These are phyloP conservation scores for Zancudomyces culisetae DNA, from an alignment of 371 early-diverging fungal genomes.

Conservation along the genomic window DNA sequence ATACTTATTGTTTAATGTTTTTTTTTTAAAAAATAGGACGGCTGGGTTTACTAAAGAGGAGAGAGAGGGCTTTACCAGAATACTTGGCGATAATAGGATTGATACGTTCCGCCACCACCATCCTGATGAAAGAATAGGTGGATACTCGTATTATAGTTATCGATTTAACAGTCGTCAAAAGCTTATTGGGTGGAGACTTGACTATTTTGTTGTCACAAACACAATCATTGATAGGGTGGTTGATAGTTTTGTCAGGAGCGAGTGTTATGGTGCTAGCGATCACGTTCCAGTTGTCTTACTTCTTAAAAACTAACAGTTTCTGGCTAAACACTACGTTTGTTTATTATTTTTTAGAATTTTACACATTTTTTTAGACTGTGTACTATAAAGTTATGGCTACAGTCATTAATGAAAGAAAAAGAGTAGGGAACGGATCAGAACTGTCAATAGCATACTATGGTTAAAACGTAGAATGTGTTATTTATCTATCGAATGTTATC, in stretches of 20 bases:
- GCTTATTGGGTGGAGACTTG: constrained; percentile 69
- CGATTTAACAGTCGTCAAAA: constrained; percentile 53
- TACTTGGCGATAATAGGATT: constrained; percentile 35
- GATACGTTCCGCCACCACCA: constrained; percentile 63
- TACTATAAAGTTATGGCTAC: too few relatives aligned
- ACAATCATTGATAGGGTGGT: constrained; percentile 36
- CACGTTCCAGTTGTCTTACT: constrained; percentile 62
- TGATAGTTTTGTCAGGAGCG: constrained; percentile 46
- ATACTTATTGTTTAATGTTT: neutral
- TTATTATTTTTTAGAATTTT: too few relatives aligned
- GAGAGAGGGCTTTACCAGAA: constrained; percentile 45
- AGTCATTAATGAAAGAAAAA: neutral
- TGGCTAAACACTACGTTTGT: too few relatives aligned
- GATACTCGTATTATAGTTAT: constrained; percentile 68
- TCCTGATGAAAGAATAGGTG: constrained; percentile 34
- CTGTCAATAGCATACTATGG: neutral
- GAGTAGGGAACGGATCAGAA: neutral
- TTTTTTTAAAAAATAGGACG: constrained; percentile 27
- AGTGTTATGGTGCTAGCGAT: constrained; percentile 78
- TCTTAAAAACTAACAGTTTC: too few relatives aligned
- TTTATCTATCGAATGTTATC: too few relatives aligned
- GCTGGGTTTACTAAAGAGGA: constrained; percentile 79
- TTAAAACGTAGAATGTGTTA: neutral
- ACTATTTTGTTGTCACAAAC: constrained; percentile 63
- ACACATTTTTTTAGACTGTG: too few relatives aligned